Percentiles rank a stretch among this genome's conserved stretches.
Evolutionary conservation across 768 basidiomycete species (phyloP).

Genomic region (Boletus rufocinnamomeus): DNA sequence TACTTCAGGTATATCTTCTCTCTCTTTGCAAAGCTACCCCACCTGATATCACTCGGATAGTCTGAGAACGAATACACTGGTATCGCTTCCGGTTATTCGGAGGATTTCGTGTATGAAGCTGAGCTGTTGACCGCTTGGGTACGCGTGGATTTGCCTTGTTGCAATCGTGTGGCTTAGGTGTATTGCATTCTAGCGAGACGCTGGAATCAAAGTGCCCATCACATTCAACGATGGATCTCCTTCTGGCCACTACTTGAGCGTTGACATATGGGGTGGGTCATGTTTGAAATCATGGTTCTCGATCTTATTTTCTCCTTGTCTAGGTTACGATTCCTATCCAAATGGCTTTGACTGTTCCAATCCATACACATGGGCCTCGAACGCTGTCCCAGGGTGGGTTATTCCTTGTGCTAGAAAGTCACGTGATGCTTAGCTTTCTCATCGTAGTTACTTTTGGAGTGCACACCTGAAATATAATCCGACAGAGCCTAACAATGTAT

Average conservation of each 20-base stretch:
- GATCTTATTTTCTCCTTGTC: background rate
- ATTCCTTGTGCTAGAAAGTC: background rate
- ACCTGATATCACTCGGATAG: constrained; percentile 24
- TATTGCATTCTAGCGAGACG: constrained; percentile 35
- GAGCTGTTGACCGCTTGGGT: constrained; percentile 37
- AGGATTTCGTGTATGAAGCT: constrained; percentile 47
- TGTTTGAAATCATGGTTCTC: background rate
- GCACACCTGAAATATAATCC: constrained; percentile 34
- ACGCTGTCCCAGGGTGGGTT: constrained; percentile 43
- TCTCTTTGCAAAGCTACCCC: constrained; percentile 33
- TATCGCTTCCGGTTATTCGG: constrained; percentile 36
- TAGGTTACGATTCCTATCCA: constrained; percentile 40
- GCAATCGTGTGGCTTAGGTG: constrained; percentile 3
- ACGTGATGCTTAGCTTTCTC: background rate
- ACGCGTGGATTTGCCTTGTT: background rate
- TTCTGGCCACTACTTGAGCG: constrained; percentile 45
- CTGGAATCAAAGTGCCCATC: constrained; percentile 49
- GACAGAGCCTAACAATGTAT: constrained; percentile 24
- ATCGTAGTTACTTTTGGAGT: constrained; percentile 39
- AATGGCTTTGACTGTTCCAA: constrained; percentile 56
- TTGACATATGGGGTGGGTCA: constrained; percentile 50
- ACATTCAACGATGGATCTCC: constrained; percentile 51
- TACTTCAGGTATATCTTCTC: constrained; percentile 25
- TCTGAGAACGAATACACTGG: constrained; percentile 58
- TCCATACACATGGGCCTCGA: constrained; percentile 46